Base-by-base conservation (phyloP, 805 yeast species). In the Starmerella scarabaei region DNA sequence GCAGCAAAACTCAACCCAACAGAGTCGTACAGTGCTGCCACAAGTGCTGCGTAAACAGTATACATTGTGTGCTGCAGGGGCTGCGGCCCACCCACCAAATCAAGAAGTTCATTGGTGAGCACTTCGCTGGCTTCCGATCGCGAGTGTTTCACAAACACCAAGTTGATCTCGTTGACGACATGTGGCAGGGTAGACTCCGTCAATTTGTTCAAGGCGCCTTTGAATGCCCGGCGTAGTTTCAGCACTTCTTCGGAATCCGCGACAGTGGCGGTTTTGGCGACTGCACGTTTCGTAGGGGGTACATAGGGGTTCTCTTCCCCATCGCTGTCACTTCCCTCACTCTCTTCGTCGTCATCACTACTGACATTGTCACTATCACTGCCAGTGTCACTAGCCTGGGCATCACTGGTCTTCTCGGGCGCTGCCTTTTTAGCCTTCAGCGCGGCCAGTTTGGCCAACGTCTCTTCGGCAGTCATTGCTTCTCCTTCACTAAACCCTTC, bases 1-100 rank as follows among this genome's bases (percentile, higher is more conserved):
- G 96, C 98, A 44, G 94, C 96, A 57, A 84, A 80, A 46, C 84
- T 94, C 29, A 77, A 73, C 17, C 98, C 97, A n/a, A 57, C 42
- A 50, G 81, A 80, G 44, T 80, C 69, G 61, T 80, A 84, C 19
- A 91, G 57, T 1, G 94, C 78, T 18, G 77, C 77, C 2, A 77
- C 71, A 6, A 84, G 66, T 5, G 84, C 77, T 1, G 94, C 80
- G 57, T 88, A 86, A 24, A 82, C 66, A 44, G 80, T 71, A 30
- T 86, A 73, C 56, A 84, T 83, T 1, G 80, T 72, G 47, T 86
- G 96, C 36, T 84, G 62, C 36, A 85, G 61, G 35, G 80, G 69
- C 3, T 78, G 77, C 21, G 77, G 78, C 23, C 69, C 67, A 8
- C 71, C 60, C 12, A 85, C 69, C 46, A 82, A 74, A 24, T 77